Base-by-base conservation (phyloP, 352 stramenopile species). In the Phytopythium sindhum region DNA sequence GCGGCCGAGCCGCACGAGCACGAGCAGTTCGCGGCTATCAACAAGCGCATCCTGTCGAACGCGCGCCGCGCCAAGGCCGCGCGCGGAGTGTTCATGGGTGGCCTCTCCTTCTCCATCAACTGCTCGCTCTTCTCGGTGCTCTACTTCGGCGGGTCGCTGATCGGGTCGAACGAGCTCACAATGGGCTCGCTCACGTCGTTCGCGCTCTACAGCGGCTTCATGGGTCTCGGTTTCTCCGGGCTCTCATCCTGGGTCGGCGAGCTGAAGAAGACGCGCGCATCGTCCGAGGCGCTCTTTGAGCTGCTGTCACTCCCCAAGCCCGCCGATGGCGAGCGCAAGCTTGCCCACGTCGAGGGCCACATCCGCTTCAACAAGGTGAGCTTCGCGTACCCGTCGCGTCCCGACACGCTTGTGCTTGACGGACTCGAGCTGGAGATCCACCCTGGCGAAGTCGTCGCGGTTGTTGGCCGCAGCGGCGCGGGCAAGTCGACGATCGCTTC, bases 161-260 rank as follows among this genome's bases (percentile, higher is more conserved):
- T 97, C 39, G 84, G 81, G 17, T 80, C 73, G 19, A 90, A 88
- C 33, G 90, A 93, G 57, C 80, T 97, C 57, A 97, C 89, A 54
- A 94, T 96, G 58, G 91, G 91, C 15, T 88, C 88, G 56, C 80
- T 97, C 41, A 96, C 89, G 45, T 96, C 89, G 4, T 97, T 97
- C 60, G 85, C 91, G 28, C 64, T 97, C 4, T 97, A 97, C 83
- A 96, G 81, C 52, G 88, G 88, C 21, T 95, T 97, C 60, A 95
- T 97, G 78, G 88, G 85, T 29, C 77, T 97, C 14, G 90, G 89
- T 7, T 97, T 97, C 71, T 96, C 89, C 19, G 80, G 83, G 0
- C 70, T 97, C 14, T 92, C 88, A 31, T 96, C 87, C 11, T 95
- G 85, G 66, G 73, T 92, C 41, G 78, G 88, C 23, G 85, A 97